phyloP scores from a whole-genome alignment of 2,329 filamentous ascomycete species.

The Camillea tinctor region DNA sequence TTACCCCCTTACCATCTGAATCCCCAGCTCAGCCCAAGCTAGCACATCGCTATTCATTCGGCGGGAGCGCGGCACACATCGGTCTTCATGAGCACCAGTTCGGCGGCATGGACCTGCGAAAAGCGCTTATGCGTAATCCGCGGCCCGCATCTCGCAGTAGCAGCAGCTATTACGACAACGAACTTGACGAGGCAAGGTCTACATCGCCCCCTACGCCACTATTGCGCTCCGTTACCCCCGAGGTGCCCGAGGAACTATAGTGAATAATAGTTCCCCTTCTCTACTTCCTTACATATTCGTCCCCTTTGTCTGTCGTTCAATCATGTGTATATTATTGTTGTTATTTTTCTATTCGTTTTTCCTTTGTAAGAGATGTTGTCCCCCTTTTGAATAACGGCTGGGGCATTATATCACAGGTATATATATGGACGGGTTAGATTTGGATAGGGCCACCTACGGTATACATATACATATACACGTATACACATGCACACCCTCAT shows the following conservation, averaged over 20 bases:
- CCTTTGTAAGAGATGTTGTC: too few species aligned
- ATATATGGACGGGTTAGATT: not conserved
- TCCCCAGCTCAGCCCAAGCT: not conserved
- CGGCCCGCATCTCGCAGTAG: not conserved
- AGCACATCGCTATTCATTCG: constrained; percentile 26
- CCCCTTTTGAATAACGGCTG: too few species aligned
- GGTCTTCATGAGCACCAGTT: constrained; percentile 30
- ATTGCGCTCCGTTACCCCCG: not conserved
- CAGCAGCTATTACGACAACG: not conserved
- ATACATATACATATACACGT: not conserved
- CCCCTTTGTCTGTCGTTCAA: not conserved
- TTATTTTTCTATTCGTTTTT: not conserved
- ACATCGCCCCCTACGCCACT: not conserved
- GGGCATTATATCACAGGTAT: not conserved
- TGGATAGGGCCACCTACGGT: not conserved
- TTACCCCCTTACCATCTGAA: not conserved
- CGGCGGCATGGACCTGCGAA: constrained; percentile 22
- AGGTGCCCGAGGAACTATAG: not conserved
- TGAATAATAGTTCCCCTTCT: not conserved
- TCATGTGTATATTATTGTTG: not conserved
- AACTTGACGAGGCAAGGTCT: not conserved
- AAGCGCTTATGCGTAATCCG: constrained; percentile 21
- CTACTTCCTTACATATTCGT: not conserved
- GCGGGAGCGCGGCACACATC: constrained; percentile 30
- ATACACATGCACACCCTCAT: not conserved